These are phyloP conservation scores for Nymphaea thermarum DNA, from an alignment of 164 flowering plant species.

Conservation along the genomic window DNA sequence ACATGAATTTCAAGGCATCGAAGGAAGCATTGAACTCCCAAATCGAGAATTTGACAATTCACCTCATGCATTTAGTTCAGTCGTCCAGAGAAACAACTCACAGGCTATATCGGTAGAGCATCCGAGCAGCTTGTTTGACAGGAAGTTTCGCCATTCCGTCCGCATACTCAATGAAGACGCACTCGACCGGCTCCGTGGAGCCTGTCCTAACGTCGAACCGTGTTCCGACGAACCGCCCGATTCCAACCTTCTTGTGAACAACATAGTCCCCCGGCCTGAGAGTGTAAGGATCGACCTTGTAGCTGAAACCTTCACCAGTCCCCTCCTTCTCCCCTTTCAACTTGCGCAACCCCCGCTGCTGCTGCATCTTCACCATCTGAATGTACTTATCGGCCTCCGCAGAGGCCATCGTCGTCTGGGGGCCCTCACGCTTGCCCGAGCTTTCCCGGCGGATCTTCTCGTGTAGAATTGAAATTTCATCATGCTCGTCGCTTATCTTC, in stretches of 20 bases:
- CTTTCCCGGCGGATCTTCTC: conserved; percentile 59
- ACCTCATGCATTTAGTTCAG: too few relatives aligned
- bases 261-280: conserved; percentile 76
- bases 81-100: conserved; percentile 19
- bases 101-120: conserved; percentile 92
- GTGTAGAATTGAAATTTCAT: conserved; percentile 46
- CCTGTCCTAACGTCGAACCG: conserved; percentile 51
- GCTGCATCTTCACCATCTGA: conserved; percentile 73
- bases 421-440: conserved; percentile 26
- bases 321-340: conserved; percentile 41
- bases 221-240: conserved; percentile 77
- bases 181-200: conserved; percentile 42
- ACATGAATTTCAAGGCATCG: too few relatives aligned
- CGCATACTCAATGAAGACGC: conserved; percentile 79
- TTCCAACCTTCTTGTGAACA: conserved; percentile 91
- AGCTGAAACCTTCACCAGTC: conserved; percentile 27
- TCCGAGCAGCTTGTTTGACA: conserved; percentile 62
- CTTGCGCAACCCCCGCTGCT: conserved; percentile 81
- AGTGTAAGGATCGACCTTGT: conserved; percentile 77
- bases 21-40: too few relatives aligned
- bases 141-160: conserved; percentile 99
- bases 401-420: conserved; percentile 29
- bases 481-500: conserved; percentile 15
- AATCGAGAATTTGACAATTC: too few relatives aligned
- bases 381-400: conserved; percentile 83